Conservation (phyloP, 345 rosid genomes). For the Streptanthus diversifolius region DNA sequence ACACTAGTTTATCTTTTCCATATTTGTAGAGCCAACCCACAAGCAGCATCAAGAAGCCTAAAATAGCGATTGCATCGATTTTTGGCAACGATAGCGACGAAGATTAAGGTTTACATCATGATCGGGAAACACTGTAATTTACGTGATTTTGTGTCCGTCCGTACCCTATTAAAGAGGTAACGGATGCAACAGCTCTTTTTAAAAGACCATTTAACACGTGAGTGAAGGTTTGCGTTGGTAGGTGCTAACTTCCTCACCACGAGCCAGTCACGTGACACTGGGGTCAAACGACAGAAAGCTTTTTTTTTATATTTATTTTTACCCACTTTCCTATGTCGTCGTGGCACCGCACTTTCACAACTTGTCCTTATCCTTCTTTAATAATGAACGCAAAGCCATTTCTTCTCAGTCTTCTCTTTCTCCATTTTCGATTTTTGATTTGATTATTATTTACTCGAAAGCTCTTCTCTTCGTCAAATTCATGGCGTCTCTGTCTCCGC, state of each 20-base stretch:
- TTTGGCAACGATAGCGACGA: constrained; percentile 81
- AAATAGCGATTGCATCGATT: constrained; percentile 59
- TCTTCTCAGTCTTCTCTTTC: background rate
- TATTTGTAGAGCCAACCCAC: constrained; percentile 46
- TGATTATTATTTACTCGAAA: background rate
- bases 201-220: constrained; percentile 26
- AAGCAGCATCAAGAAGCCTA: constrained; percentile 60
- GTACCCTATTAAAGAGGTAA: background rate
- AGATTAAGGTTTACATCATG: constrained; percentile 30
- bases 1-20: background rate
- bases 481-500: constrained; percentile 41
- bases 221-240: background rate
- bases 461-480: background rate
- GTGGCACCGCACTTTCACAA: constrained; percentile 34
- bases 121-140: background rate
- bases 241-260: constrained; percentile 5
- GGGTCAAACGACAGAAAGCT: background rate
- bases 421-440: background rate
- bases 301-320: background rate
- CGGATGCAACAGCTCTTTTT: background rate
- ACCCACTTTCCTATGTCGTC: constrained; percentile 15
- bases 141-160: background rate
- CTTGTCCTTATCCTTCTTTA: constrained; percentile 15
- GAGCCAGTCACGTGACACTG: constrained; percentile 27
- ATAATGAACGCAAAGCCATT: background rate